Base-by-base conservation (phyloP, 768 basidiomycete species). In the Candolleomyces aberdarensis region DNA sequence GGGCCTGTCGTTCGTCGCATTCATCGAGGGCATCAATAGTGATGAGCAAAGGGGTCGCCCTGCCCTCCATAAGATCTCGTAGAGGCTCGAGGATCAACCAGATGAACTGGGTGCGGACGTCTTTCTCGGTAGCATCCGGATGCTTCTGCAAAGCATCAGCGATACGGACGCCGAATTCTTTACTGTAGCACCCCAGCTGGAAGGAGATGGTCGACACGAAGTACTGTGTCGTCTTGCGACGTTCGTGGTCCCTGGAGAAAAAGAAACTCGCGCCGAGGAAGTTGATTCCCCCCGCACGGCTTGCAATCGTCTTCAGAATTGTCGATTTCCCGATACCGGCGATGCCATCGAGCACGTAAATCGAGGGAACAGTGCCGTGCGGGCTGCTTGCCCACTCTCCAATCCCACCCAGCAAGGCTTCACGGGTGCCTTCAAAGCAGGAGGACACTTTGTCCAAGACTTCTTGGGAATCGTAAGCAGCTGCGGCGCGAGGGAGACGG, bases 401-500 rank as follows among this genome's bases (percentile, higher is more conserved):
- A 1, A 57, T 57, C 4, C 26, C 56, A 10, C 15, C 5, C 0
- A 57, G 43, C 5, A 46, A 13, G 3, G n/a, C 39, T 13, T 17
- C 11, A 44, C 56, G 56, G n/a, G 56, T 57, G 10, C 56, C 56
- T 46, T 43, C 19, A 15, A 57, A 57, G 56, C 56, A 57, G 17
- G 19, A 36, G n/a, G 22, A n/a, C 11, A 22, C 56, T 43, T 32
- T n/a, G 6, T 20, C 17, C 1, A 22, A 20, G 5, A 57, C 56
- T 11, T 46, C 56, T 43, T 57, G 40, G 26, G 11, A 43, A 17
- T 57, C 56, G 43, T 57, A 41, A 10, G 56, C 47, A 7, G 61
- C 56, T 51, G 41, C 19, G n/a, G 66, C 63, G 5, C 36, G 63
- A 31, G 62, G 58, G 0, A 47, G 58, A 47, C 44, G 44, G 15